Conservation (phyloP, 495 filamentous ascomycete genomes). For the Niebla homalea region DNA sequence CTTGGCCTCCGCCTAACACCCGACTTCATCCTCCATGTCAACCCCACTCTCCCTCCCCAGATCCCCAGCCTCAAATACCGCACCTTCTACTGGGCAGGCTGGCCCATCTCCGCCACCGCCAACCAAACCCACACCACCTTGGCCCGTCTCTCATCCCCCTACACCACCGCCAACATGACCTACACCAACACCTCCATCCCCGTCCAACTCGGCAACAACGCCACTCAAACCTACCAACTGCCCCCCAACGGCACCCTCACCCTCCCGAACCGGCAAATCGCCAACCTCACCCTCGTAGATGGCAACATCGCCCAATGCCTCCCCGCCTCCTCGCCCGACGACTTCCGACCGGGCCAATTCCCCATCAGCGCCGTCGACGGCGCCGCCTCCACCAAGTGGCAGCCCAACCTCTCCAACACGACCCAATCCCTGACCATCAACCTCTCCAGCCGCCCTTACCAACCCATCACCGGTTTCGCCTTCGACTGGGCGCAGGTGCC, state of each 20-base stretch:
- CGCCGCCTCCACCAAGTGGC: slow-evolving; percentile 57
- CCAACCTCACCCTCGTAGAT: slow-evolving; percentile 30
- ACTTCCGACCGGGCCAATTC: slow-evolving; percentile 55
- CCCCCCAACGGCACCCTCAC: slow-evolving; percentile 37
- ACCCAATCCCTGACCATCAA: slow-evolving; percentile 35
- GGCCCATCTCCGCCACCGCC: slow-evolving; percentile 45
- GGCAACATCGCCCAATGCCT: slow-evolving; percentile 59
- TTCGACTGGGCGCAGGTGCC: slow-evolving; percentile 59
- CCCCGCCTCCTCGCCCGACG: slow-evolving; percentile 33
- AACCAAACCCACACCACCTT: slow-evolving; percentile 56
- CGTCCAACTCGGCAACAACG: slow-evolving; percentile 32
- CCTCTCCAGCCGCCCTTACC: slow-evolving; percentile 30
- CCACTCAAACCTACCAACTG: slow-evolving; percentile 31
- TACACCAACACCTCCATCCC: slow-evolving; percentile 39
- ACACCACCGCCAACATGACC: slow-evolving; percentile 30
- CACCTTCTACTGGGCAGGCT: slow-evolving; percentile 58
- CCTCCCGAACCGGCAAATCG: slow-evolving; percentile 45
- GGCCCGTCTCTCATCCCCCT: slow-evolving; percentile 29
- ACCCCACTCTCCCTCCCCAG: slow-evolving; percentile 48
- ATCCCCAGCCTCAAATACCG: slow-evolving; percentile 49
- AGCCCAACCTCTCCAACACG: slow-evolving; percentile 39
- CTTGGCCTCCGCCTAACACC: slow-evolving; percentile 43
- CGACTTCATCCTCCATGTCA: slow-evolving; percentile 38
- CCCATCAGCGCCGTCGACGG: slow-evolving; percentile 60
- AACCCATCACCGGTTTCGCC: slow-evolving; percentile 37